phyloP scores from a whole-genome alignment of 169 alveolate species.

The Plasmodium inui region DNA sequence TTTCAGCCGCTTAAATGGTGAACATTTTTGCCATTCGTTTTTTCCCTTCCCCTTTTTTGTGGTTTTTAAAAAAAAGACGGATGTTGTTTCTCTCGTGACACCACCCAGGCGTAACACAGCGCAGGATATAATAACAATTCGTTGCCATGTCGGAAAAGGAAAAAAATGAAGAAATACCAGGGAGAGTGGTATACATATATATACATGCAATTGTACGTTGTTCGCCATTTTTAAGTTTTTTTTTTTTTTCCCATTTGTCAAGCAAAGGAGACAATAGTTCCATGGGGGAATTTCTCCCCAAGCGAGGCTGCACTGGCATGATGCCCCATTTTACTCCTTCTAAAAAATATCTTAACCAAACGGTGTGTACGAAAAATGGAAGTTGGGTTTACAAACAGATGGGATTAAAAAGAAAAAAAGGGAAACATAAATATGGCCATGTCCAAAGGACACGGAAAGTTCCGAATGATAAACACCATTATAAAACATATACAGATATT shows the following conservation, averaged over 20 bases:
- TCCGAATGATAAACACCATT: not conserved
- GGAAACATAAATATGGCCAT: not conserved
- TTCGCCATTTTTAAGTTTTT: not conserved
- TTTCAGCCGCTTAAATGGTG: not conserved
- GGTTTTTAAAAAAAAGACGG: not conserved
- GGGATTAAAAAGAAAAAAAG: not conserved
- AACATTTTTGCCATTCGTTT: not conserved
- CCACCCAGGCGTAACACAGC: not conserved
- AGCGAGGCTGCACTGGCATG: too few species aligned
- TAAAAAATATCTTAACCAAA: not conserved
- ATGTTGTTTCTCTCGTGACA: not conserved
- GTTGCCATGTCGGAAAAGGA: not conserved
- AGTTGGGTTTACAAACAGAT: not conserved
- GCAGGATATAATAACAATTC: not conserved
- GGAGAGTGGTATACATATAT: not conserved
- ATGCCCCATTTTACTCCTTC: not conserved
- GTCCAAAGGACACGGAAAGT: not conserved
- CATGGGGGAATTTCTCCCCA: too few species aligned
- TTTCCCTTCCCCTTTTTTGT: not conserved
- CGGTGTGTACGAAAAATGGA: not conserved
- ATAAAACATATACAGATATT: too few species aligned
- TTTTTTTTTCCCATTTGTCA: too few species aligned
- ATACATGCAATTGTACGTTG: not conserved
- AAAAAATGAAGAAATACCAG: not conserved
- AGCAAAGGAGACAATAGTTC: too few species aligned